These are phyloP conservation scores for Xylaria arbuscula DNA, from an alignment of 2,329 filamentous ascomycete species.

Conservation along the genomic window DNA sequence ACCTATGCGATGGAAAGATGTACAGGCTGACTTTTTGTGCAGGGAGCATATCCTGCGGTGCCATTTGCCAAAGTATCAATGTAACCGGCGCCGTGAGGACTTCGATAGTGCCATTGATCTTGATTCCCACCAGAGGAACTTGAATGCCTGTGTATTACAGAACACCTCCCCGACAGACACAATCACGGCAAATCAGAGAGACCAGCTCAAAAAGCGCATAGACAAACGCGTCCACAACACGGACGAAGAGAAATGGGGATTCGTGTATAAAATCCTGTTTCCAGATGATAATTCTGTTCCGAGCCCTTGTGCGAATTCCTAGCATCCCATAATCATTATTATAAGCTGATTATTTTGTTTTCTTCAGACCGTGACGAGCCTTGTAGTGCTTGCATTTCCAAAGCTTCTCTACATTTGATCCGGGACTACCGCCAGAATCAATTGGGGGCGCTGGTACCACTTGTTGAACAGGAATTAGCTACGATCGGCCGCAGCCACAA, in stretches of 20 bases:
- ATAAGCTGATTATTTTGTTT: background rate
- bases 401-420: background rate
- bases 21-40: background rate
- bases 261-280: background rate
- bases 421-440: background rate
- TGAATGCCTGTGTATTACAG: background rate
- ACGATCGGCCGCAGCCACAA: background rate
- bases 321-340: background rate
- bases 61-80: background rate
- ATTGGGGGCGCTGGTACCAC: background rate
- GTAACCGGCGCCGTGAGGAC: background rate
- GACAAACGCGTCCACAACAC: background rate
- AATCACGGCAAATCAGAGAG: background rate
- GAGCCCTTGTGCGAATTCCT: background rate
- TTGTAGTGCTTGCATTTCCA: background rate
- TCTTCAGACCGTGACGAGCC: background rate
- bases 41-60: background rate
- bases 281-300: background rate
- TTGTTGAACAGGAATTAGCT: conserved; percentile 4
- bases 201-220: too few relatives aligned
- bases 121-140: background rate
- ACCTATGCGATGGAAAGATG: background rate
- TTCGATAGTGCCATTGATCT: background rate
- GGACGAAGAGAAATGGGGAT: background rate
- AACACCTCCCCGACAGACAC: background rate